These are phyloP conservation scores for Gaertneriomyces semiglobifer DNA, from an alignment of 192 early-diverging fungal species.

Conservation along the genomic window DNA sequence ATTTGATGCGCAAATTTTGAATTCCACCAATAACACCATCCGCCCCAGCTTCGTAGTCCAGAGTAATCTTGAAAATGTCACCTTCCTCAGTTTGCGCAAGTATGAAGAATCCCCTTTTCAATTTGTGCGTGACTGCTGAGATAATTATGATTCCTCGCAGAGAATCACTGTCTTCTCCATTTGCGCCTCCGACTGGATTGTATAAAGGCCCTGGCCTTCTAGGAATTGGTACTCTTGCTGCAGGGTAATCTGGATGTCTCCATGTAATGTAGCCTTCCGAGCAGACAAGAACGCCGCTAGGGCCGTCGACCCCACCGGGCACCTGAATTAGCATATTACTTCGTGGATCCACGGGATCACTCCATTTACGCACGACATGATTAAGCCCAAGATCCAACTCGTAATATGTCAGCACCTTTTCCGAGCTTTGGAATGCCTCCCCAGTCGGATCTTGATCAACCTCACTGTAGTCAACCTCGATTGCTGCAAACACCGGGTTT, in stretches of 20 bases:
- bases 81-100: conserved; percentile 88
- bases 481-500: conserved; percentile 93
- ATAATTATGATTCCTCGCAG: conserved; percentile 73
- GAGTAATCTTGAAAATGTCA: conserved; percentile 89
- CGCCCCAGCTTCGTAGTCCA: conserved; percentile 67
- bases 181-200: conserved; percentile 16
- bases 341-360: conserved; percentile 66
- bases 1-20: conserved; percentile 75
- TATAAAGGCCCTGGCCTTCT: conserved; percentile 68
- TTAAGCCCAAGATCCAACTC: conserved; percentile 98
- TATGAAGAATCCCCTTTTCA: conserved; percentile 89
- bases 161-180: conserved; percentile 44
- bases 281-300: conserved; percentile 96
- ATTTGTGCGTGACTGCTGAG: conserved; percentile 80
- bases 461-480: conserved; percentile 85
- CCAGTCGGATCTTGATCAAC: conserved; percentile 73
- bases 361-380: conserved; percentile 97
- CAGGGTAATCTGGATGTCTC: conserved; percentile 65
- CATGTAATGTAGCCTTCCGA: conserved; percentile 86
- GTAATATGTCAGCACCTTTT: conserved; percentile 82
- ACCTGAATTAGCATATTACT: conserved; percentile 81
- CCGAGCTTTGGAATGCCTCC: conserved; percentile 64
- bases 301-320: conserved; percentile 89
- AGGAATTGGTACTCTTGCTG: conserved; percentile 75
- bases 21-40: conserved; percentile 50